These are phyloP conservation scores for Candida tibetensis DNA, from an alignment of 805 yeast genomes.

Conservation along the genomic window DNA sequence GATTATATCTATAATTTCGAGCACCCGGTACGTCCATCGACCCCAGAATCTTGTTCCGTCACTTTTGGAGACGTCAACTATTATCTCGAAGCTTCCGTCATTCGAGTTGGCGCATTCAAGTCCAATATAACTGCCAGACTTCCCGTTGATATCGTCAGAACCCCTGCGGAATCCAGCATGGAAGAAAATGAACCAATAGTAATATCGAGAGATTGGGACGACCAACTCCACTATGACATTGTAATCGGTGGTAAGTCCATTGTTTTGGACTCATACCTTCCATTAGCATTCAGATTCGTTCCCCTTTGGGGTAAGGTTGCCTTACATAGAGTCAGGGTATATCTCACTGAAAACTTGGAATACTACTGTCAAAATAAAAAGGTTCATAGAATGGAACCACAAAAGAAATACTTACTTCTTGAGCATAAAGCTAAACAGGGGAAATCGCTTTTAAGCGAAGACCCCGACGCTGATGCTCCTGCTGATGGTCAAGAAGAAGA, in stretches of 20 bases:
- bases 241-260: constrained; percentile 87
- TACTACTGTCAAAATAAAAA: constrained; percentile 83
- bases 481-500: constrained; percentile 40
- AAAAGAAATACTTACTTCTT: constrained; percentile 70
- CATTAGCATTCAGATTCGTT: constrained; percentile 76
- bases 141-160: constrained; percentile 67
- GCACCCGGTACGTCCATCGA: constrained; percentile 74
- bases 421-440: constrained; percentile 71
- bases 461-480: constrained; percentile 26
- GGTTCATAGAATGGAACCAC: constrained; percentile 91
- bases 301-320: constrained; percentile 82
- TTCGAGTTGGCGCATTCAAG: constrained; percentile 83
- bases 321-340: constrained; percentile 80
- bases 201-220: constrained; percentile 91
- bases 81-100: constrained; percentile 63
- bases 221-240: constrained; percentile 83
- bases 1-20: constrained; percentile 93
- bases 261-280: constrained; percentile 77
- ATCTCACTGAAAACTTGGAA: constrained; percentile 84
- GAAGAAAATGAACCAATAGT: constrained; percentile 94
- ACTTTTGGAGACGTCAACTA: constrained; percentile 82
- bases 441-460: constrained; percentile 45
- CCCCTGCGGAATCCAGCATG: constrained; percentile 71
- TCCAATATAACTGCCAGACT: constrained; percentile 62
- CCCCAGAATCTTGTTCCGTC: constrained; percentile 76